Evolutionary conservation across 208 protist genomes (phyloP), one percentile per base, ranked within the genome.

Genomic region (Borovskyia barvae): DNA sequence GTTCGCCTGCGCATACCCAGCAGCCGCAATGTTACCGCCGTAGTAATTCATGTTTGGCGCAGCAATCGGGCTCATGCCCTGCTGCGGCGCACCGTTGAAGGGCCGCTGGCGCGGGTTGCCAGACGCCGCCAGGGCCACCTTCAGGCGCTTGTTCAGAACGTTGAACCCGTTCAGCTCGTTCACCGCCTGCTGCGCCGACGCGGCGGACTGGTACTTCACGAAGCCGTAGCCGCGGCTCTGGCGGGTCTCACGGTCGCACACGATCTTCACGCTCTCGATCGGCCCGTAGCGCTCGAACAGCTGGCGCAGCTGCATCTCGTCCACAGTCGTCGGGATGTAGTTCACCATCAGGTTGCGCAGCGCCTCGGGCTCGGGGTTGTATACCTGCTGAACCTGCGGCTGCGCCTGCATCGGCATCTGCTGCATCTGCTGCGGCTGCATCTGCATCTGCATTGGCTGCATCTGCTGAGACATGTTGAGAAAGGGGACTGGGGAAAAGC

Each of bases 211-310:
- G 67, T 88, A 96, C 79, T 94, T 93, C 60, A 96, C 87, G 63
- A 96, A 96, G 46, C 86, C 86, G 72, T 92, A 96, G 55, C 90
- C 90, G 53, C 85, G 82, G 71, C 85, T 93, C 73, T 91, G 77
- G 60, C 75, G 78, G 33, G 78, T 93, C 26, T 87, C 76, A 60
- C 80, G 84, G 74, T 96, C 90, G 66, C 71, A 93, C 41, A 94
- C 82, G 49, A 96, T 92, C 65, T 96, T 93, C 26, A 93, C 80
- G 42, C 75, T 83, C 66, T 96, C 86, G 66, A 96, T 92, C 11
- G 73, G 75, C 36, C 90, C 90, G 54, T 72, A 93, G 47, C 73
- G 82, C 61, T 89, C 84, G 66, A 96, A 96, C 39, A 92, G 66
- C 55, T 92, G 72, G 54, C 83, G 78, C 37, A 93, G 76, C 72